Evolutionary conservation across 164 flowering plant genomes (phyloP), one percentile per base, ranked within the genome.

Genomic region (Nelumbo lutea): DNA sequence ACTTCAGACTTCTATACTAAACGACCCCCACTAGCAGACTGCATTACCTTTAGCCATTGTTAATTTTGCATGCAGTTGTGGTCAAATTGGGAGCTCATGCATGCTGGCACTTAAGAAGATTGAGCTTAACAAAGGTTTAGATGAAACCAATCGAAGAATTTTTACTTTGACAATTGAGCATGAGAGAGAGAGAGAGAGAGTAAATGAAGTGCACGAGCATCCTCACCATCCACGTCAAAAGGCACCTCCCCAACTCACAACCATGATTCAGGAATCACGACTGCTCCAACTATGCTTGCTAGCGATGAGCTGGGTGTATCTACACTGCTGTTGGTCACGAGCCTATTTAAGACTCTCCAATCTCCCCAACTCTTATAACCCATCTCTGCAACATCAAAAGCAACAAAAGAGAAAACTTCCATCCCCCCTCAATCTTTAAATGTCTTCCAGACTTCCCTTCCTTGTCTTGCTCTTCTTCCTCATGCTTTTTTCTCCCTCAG

Each of bases 291-390:
- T 47, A 65, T 50, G 10, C 46, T 61, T 65, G 70, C 75, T 59
- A 64, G 71, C 79, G 46, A 46, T 82, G 78, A 84, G 80, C 81
- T 79, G 82, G 76, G 51, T 68, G 8, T n/a, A 68, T 69, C 78
- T 52, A 63, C 64, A 9, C 2, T 9, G 15, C 40, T 14, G 10
- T 44, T 57, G 15, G 68, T 81, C 90, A 83, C 83, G 85, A 77
- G 86, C 78, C 76, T 59, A 80, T 64, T 70, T 53, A 70, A 70
- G 42, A n/a, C 67, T 66, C 45, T 40, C 53, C 45, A 14, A 13
- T 43, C 42, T 53, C 60, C 61, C 60, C 8, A 39, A 40, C 64
- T 59, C 59, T 47, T 51, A 60, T 47, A 71, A 72, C 56, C 67
- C 56, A 42, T 8, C 47, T 8, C 77, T 43, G 3, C 38, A 59